Percentiles rank a stretch among this genome's conserved stretches.
phyloP scores from a whole-genome alignment of 2,329 filamentous ascomycete species.

The Chaetomiaceae sp. region DNA sequence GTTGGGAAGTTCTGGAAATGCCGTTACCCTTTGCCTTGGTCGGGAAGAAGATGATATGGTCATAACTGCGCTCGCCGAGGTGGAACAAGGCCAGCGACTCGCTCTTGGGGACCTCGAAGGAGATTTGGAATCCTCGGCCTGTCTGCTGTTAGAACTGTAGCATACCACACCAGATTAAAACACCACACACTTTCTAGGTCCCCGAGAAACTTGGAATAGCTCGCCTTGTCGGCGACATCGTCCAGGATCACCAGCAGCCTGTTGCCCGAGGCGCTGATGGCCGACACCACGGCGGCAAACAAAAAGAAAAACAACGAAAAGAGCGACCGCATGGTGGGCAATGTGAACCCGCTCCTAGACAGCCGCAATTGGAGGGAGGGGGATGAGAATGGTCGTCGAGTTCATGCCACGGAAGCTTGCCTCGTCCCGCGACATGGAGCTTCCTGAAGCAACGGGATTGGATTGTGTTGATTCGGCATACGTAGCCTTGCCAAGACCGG shows the following conservation, averaged over 20 bases:
- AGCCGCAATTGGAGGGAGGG: slow-evolving; percentile 8
- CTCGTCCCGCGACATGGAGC: slow-evolving; percentile 2
- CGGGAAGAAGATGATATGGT: slow-evolving; percentile 86
- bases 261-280: slow-evolving; percentile 72
- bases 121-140: slow-evolving; percentile 80
- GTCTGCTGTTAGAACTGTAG: slow-evolving; percentile 25
- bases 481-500: slow-evolving; percentile 34
- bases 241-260: slow-evolving; percentile 84
- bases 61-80: slow-evolving; percentile 82
- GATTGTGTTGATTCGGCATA: slow-evolving; percentile 28
- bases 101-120: slow-evolving; percentile 79
- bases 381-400: slow-evolving; percentile 17
- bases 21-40: slow-evolving; percentile 77
- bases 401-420: slow-evolving; percentile 18
- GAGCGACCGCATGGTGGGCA: slow-evolving; percentile 62
- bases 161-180: not conserved
- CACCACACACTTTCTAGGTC: slow-evolving; percentile 60
- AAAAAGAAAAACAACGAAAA: slow-evolving; percentile 65
- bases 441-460: slow-evolving; percentile 5
- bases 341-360: slow-evolving; percentile 9
- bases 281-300: slow-evolving; percentile 63
- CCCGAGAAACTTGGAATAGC: slow-evolving; percentile 76
- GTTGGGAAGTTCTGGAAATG: slow-evolving; percentile 13
- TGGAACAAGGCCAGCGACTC: slow-evolving; percentile 73
- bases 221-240: slow-evolving; percentile 71